These are phyloP conservation scores for Aspergillus panamensis DNA, from an alignment of 495 filamentous ascomycete genomes.

Conservation along the genomic window DNA sequence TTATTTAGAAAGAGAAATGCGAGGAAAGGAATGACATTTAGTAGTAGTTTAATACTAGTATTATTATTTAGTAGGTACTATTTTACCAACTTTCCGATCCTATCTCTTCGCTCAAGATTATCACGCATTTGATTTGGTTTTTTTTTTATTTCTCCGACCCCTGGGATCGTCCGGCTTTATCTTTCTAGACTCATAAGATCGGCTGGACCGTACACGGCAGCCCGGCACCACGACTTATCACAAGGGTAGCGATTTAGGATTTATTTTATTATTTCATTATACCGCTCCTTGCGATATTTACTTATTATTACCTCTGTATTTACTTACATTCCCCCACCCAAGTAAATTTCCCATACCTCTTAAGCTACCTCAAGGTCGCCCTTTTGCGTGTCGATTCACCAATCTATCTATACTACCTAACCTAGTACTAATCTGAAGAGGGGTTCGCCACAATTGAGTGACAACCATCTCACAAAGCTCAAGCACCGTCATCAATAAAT, in stretches of 20 bases:
- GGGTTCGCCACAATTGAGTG: background rate
- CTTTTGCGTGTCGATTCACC: constrained; percentile 8
- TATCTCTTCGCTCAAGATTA: background rate
- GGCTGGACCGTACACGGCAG: constrained; percentile 11
- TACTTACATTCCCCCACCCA: background rate
- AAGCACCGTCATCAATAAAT: background rate
- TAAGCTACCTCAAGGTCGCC: constrained; percentile 14
- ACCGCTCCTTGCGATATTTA: background rate
- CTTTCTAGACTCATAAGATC: constrained; percentile 16
- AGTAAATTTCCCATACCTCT: background rate
- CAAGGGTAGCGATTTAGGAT: background rate
- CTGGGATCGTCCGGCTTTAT: constrained; percentile 18
- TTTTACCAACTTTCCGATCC: background rate
- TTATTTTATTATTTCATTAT: background rate
- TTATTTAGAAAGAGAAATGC: background rate
- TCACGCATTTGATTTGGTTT: background rate
- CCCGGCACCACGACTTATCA: constrained; percentile 9
- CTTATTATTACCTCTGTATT: background rate
- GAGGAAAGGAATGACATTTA: background rate
- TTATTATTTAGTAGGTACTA: constrained; percentile 3
- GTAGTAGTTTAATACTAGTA: background rate
- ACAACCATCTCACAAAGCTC: background rate
- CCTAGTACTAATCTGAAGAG: no score
- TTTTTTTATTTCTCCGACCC: constrained; percentile 5
- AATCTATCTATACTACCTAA: background rate